Evolutionary conservation across 2,329 filamentous ascomycete species (phyloP), one percentile per base, ranked within the genome.

Genomic region (Aspergillus bombycis): DNA sequence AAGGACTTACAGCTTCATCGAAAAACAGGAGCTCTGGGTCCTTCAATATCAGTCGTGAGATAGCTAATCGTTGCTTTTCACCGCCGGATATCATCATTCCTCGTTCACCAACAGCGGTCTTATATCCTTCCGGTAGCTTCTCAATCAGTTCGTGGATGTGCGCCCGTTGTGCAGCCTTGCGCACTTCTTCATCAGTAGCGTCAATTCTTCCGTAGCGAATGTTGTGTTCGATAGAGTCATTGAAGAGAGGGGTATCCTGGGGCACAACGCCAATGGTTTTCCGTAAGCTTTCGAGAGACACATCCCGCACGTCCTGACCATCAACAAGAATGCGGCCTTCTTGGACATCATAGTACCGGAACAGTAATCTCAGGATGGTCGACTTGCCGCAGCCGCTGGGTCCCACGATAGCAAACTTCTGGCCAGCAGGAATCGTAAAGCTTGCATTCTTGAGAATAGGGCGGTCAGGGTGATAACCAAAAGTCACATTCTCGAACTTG

Each of bases 61-160:
- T 88, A 0, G 94, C 94, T 12, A 97, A 82, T 3, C 94, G 88
- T 79, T 97, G 94, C 79, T 97, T 97, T 81, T 97, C 94, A 36
- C 94, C 94, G 2, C 92, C 94, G 0, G 92, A 96, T 52, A 97
- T 97, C 94, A 97, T 97, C 87, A 97, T 89, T 1, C 94, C 94
- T 54, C 94, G 87, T 81, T 97, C 94, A 59, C 94, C 94, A 30
- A 98, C 95, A 78, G 91, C 93, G 23, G 95, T 98, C 26, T 89
- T 80, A 77, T 98, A 97, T 19, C 93, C 92, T n/a, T 94, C 90
- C 1, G 92, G 93, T 75, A 96, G 89, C n/a, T 82, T 83, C 61
- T 86, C 82, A 65, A 97, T 90, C 58, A 91, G 92, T 52, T 95
- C 89, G 77, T 97, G 90, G 62, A 99, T 93, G 62, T 89, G 88